These are phyloP conservation scores for Mycocentrospora acerina DNA, from an alignment of 2,329 filamentous ascomycete genomes.

Conservation along the genomic window DNA sequence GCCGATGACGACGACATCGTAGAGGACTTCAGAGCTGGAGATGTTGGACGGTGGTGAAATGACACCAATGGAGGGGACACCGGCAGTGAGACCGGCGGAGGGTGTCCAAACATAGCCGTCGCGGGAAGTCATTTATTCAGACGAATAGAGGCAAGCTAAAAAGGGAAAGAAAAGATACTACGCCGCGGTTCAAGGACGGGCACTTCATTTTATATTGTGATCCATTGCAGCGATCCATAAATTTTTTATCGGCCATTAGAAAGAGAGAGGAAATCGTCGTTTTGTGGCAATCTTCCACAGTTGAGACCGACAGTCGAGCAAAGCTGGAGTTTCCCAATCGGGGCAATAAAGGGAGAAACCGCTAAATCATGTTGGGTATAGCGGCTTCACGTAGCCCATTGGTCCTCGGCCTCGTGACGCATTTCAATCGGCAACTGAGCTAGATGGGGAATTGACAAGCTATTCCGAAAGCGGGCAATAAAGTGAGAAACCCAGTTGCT, in stretches of 20 bases:
- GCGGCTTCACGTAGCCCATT: no score
- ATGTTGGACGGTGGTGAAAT: constrained; percentile 19
- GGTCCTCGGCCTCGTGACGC: no score
- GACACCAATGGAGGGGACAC: constrained; percentile 21
- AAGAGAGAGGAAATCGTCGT: neutral
- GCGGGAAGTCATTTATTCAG: constrained; percentile 16
- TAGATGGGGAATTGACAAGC: no score
- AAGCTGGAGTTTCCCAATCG: constrained; percentile 6
- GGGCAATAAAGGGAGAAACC: constrained; percentile 16
- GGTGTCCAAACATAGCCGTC: constrained; percentile 27
- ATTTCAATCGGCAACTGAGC: no score
- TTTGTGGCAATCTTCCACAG: neutral
- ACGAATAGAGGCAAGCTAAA: neutral
- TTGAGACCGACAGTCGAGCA: neutral
- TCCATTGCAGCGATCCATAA: no score
- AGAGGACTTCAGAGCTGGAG: constrained; percentile 7
- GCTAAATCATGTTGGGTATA: no score
- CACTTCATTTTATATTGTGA: no score
- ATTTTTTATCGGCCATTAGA: no score
- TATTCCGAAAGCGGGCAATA: no score
- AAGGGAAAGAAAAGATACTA: neutral
- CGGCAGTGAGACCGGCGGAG: constrained; percentile 13
- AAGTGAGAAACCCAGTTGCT: no score
- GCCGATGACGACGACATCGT: constrained; percentile 27
- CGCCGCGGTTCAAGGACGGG: no score